Evolutionary conservation across 163 green algal species (phyloP).

Genomic region (Volvox carteri): DNA sequence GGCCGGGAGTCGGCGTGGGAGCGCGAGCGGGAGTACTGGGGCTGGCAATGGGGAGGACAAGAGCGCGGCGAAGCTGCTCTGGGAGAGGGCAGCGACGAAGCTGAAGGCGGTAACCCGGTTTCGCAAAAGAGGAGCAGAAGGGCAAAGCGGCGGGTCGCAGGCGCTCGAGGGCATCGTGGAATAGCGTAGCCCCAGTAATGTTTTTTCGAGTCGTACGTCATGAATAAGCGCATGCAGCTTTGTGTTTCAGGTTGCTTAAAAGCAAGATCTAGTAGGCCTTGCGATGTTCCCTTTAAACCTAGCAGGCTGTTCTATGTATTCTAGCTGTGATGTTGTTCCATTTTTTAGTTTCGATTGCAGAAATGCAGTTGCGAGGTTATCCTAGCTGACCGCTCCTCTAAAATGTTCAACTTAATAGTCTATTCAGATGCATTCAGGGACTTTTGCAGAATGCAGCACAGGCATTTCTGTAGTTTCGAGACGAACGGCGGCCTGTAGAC

Average conservation of each 20-base stretch:
- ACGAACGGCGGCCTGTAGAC: constrained; percentile 7
- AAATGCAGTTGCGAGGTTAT: too few species aligned
- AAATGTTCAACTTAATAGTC: background rate
- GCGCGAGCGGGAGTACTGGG: background rate
- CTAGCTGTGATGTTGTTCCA: background rate
- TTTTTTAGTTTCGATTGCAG: background rate
- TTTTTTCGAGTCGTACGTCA: too few species aligned
- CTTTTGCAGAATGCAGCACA: too few species aligned
- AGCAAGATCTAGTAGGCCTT: background rate
- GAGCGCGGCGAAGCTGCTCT: constrained; percentile 55
- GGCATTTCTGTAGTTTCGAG: too few species aligned
- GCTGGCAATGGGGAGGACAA: background rate
- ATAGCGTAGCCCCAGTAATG: background rate
- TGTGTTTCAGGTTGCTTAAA: background rate
- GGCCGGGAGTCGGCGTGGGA: background rate
- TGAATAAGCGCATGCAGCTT: background rate
- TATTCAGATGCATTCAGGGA: background rate
- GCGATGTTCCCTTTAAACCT: background rate
- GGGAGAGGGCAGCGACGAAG: constrained; percentile 57
- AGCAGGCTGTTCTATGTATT: background rate
- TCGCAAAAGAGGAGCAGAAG: constrained; percentile 13
- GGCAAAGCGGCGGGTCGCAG: background rate
- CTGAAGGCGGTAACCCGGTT: constrained; percentile 53
- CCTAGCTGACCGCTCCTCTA: too few species aligned
- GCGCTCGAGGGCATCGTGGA: background rate